A percentile compares a stretch with the other conserved stretches of the same genome.
Conservation (phyloP, 2,329 filamentous ascomycete species). For the Talaromyces sp. region DNA sequence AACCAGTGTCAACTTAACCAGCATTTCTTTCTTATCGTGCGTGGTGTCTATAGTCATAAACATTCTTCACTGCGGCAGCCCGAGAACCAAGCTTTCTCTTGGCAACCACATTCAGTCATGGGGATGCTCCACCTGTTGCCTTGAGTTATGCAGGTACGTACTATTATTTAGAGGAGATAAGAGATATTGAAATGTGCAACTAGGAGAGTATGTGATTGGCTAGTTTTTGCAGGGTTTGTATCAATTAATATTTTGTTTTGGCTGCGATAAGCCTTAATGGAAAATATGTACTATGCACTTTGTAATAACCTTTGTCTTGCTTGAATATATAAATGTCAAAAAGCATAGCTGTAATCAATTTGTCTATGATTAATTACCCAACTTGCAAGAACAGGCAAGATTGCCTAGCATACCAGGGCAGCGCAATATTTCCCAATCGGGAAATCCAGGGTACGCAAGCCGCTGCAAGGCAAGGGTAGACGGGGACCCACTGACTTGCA, state of each 20-base stretch:
- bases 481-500: not conserved
- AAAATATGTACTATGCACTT: not conserved
- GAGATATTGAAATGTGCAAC: not conserved
- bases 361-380: not conserved
- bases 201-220: not conserved
- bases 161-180: not conserved
- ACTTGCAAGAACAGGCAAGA: not conserved
- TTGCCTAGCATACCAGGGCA: not conserved
- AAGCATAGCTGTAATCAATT: not conserved
- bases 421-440: not conserved
- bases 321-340: no score
- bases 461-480: conserved; percentile 4
- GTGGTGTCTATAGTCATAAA: not conserved
- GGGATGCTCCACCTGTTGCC: not conserved
- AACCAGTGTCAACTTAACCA: not conserved
- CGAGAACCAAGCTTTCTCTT: conserved; percentile 12
- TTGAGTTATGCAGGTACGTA: not conserved
- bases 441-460: conserved; percentile 5
- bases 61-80: not conserved
- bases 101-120: conserved; percentile 1
- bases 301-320: not conserved
- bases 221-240: not conserved
- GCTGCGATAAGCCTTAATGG: not conserved
- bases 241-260: not conserved
- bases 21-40: not conserved